A percentile compares a stretch with the other conserved stretches of the same genome.
phyloP scores from a whole-genome alignment of 106 monocot species.

The Dioscorea dumetorum region DNA sequence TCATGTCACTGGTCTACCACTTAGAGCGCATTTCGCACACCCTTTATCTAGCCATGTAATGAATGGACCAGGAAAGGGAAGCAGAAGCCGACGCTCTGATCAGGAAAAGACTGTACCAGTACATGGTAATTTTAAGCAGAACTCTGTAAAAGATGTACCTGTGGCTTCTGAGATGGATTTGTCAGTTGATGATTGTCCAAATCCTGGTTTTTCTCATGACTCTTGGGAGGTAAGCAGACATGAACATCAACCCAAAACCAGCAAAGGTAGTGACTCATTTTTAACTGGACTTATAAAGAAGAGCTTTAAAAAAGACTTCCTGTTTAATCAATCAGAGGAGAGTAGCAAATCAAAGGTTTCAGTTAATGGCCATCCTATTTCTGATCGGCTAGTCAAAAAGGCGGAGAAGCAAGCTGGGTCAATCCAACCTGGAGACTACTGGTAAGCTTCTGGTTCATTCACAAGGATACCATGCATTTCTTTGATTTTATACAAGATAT shows the following conservation, averaged over 20 bases:
- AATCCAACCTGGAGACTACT: slow-evolving; percentile 84
- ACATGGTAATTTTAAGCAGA: slow-evolving; percentile 60
- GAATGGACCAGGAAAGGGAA: slow-evolving; percentile 53
- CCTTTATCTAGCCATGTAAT: slow-evolving; percentile 30
- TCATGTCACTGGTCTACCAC: slow-evolving; percentile 53
- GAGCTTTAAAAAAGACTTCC: slow-evolving; percentile 56
- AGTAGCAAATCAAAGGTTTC: slow-evolving; percentile 56
- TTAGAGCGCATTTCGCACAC: slow-evolving; percentile 62
- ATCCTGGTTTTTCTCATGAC: slow-evolving; percentile 51
- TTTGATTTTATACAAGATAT: no score
- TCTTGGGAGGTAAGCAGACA: slow-evolving; percentile 33
- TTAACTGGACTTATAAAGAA: slow-evolving; percentile 85
- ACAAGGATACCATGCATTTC: background rate
- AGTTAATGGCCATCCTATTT: slow-evolving; percentile 69
- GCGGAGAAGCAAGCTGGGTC: slow-evolving; percentile 87
- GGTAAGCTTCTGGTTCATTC: slow-evolving; percentile 34
- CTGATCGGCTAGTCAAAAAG: slow-evolving; percentile 81
- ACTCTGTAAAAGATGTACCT: slow-evolving; percentile 63
- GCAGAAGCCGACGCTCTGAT: slow-evolving; percentile 65
- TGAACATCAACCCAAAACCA: slow-evolving; percentile 32
- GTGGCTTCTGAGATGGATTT: slow-evolving; percentile 40
- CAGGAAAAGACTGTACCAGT: slow-evolving; percentile 54
- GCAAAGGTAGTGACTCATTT: slow-evolving; percentile 73
- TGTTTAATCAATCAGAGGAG: slow-evolving; percentile 19
- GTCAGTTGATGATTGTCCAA: slow-evolving; percentile 46